Percentiles rank a stretch among this genome's conserved stretches.
These are phyloP conservation scores for Curvularia lunata DNA, from an alignment of 2,329 filamentous ascomycete genomes.

Conservation along the genomic window DNA sequence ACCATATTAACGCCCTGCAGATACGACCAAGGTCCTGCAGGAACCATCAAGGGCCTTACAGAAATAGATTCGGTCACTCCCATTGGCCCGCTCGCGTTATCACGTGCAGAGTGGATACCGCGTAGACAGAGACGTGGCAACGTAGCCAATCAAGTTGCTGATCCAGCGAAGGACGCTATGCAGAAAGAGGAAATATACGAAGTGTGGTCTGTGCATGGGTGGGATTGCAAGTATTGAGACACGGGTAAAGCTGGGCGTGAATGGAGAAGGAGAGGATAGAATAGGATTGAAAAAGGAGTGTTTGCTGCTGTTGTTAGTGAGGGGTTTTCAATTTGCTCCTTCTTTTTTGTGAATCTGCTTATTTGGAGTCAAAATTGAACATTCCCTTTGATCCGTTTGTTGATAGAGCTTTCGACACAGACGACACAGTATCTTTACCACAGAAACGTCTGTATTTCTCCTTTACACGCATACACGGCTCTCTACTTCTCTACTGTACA, in stretches of 20 bases:
- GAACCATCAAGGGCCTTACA: neutral
- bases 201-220: neutral
- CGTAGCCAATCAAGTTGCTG: conserved; percentile 10
- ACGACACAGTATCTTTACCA: too few species aligned
- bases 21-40: conserved; percentile 1
- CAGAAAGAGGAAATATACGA: conserved; percentile 26
- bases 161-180: conserved; percentile 13
- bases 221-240: neutral
- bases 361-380: too few species aligned
- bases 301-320: neutral
- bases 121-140: neutral
- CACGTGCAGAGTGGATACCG: conserved; percentile 7
- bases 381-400: too few species aligned
- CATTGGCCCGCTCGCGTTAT: conserved; percentile 18
- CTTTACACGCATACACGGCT: too few species aligned
- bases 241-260: conserved; percentile 2
- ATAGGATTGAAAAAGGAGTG: neutral
- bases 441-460: too few species aligned
- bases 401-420: too few species aligned
- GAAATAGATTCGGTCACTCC: neutral
- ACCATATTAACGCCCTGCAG: too few species aligned
- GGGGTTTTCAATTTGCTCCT: neutral
- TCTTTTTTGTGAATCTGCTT: neutral
- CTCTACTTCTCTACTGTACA: too few species aligned
- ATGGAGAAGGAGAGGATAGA: neutral